Evolutionary conservation across 1,284 basidiomycete genomes (phyloP).

Genomic region (Sparassis latifolia): DNA sequence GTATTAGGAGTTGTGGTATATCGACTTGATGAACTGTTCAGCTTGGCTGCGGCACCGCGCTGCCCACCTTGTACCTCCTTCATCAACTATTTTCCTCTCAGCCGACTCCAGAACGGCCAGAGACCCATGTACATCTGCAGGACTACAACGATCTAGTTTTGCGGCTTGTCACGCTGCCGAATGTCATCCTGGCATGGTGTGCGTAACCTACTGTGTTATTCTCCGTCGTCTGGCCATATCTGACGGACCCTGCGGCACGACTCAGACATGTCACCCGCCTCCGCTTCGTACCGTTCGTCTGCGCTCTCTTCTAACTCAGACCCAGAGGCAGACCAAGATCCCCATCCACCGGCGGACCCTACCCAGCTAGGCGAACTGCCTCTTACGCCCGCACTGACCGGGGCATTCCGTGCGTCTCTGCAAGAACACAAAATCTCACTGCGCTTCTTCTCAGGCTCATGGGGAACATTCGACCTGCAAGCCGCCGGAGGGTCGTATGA

Average conservation of each 20-base stretch:
- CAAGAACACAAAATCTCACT: conserved; percentile 48
- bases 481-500: conserved; percentile 42
- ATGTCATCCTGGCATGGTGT: conserved; percentile 86
- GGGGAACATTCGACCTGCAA: conserved; percentile 50
- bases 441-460: conserved; percentile 79
- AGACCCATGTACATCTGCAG: conserved; percentile 75
- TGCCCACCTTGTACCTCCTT: conserved; percentile 77
- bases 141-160: conserved; percentile 90
- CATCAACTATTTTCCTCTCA: conserved; percentile 46
- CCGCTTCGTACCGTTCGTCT: conserved; percentile 31
- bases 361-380: conserved; percentile 45
- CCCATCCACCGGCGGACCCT: conserved; percentile 20
- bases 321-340: conserved; percentile 20
- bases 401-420: conserved; percentile 61
- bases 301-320: conserved; percentile 15
- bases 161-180: conserved; percentile 82
- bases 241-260: neutral
- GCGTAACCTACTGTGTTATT: conserved; percentile 24
- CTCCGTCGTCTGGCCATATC: neutral
- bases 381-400: conserved; percentile 56
- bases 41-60: conserved; percentile 90
- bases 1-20: too few relatives aligned
- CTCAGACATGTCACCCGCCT: conserved; percentile 46
- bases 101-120: conserved; percentile 12
- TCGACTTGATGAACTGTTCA: conserved; percentile 23